Evolutionary conservation across 352 stramenopile genomes (phyloP).

Genomic region (Lagenidium sp.): DNA sequence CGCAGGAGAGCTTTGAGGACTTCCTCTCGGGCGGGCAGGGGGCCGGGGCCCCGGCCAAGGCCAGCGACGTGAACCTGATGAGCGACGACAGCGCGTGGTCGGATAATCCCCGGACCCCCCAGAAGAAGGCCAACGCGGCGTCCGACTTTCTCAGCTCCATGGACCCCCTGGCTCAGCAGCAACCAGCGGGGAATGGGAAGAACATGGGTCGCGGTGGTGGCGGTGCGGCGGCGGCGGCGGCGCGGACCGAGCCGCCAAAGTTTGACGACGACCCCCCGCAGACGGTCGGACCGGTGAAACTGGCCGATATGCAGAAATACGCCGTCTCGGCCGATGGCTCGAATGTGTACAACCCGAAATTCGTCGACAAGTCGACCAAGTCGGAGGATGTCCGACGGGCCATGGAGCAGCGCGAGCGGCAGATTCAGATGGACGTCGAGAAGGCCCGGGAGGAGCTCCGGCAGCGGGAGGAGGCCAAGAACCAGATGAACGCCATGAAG

Average conservation of each 20-base stretch:
- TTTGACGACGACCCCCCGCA: slow-evolving; percentile 77
- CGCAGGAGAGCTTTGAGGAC: slow-evolving; percentile 50
- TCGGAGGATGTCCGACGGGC: slow-evolving; percentile 60
- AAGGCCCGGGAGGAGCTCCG: slow-evolving; percentile 64
- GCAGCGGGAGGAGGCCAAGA: slow-evolving; percentile 50
- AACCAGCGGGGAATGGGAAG: background rate
- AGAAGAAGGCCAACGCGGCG: slow-evolving; percentile 17
- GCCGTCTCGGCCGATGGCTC: slow-evolving; percentile 65
- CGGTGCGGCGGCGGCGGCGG: background rate
- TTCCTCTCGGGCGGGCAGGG: slow-evolving; percentile 56
- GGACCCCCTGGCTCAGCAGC: slow-evolving; percentile 43
- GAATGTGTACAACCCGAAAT: slow-evolving; percentile 80
- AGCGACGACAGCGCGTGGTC: slow-evolving; percentile 45
- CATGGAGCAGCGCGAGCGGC: slow-evolving; percentile 77
- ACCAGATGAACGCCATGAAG: slow-evolving; percentile 57
- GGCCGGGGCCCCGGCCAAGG: slow-evolving; percentile 7
- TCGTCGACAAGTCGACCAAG: slow-evolving; percentile 81
- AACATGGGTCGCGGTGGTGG: no score
- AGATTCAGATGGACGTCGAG: slow-evolving; percentile 63
- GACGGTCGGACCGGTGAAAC: slow-evolving; percentile 72
- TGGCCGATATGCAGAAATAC: slow-evolving; percentile 76
- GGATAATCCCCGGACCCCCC: slow-evolving; percentile 13
- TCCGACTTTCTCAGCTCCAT: slow-evolving; percentile 54
- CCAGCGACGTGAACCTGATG: slow-evolving; percentile 63
- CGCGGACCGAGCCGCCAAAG: slow-evolving; percentile 34